These are phyloP conservation scores for Barnettozyma botsteinii DNA, from an alignment of 805 yeast species.

Conservation along the genomic window DNA sequence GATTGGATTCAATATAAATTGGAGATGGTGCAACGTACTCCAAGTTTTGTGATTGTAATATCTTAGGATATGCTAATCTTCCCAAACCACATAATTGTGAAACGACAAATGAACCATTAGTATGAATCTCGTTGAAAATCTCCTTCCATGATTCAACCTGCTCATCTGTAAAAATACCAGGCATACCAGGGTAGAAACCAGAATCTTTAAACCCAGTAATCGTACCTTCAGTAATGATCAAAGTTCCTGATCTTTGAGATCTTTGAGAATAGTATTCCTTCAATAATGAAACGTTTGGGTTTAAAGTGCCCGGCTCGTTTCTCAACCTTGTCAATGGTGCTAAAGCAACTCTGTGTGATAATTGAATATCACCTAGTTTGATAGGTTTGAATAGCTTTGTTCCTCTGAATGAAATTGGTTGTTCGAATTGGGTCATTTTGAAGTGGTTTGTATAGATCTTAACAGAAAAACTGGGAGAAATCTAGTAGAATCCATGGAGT, in stretches of 20 bases:
- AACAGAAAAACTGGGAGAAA: too few relatives aligned
- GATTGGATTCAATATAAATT: constrained; percentile 10
- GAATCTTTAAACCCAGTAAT: constrained; percentile 35
- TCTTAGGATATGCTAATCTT: constrained; percentile 28
- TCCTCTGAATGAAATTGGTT: constrained; percentile 1
- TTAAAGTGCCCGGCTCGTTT: constrained; percentile 26
- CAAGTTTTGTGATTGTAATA: constrained; percentile 29
- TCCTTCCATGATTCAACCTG: constrained; percentile 44
- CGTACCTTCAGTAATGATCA: constrained; percentile 54
- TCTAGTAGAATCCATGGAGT: too few relatives aligned
- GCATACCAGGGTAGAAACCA: constrained; percentile 32
- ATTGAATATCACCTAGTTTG: constrained; percentile 29
- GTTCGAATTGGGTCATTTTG: not conserved
- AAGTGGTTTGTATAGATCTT: not conserved
- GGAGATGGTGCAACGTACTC: constrained; percentile 34
- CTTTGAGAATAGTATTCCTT: constrained; percentile 48
- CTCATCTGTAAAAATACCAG: constrained; percentile 42
- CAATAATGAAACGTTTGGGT: constrained; percentile 39
- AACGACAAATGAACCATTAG: constrained; percentile 36
- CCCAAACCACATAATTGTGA: constrained; percentile 46
- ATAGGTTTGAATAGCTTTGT: constrained; percentile 33
- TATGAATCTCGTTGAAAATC: constrained; percentile 42
- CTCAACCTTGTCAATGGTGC: constrained; percentile 47
- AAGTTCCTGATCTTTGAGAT: constrained; percentile 49
- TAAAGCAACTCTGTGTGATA: constrained; percentile 35